Evolutionary conservation across 2,329 filamentous ascomycete genomes (phyloP).

Genomic region (Talaromyces islandicus): DNA sequence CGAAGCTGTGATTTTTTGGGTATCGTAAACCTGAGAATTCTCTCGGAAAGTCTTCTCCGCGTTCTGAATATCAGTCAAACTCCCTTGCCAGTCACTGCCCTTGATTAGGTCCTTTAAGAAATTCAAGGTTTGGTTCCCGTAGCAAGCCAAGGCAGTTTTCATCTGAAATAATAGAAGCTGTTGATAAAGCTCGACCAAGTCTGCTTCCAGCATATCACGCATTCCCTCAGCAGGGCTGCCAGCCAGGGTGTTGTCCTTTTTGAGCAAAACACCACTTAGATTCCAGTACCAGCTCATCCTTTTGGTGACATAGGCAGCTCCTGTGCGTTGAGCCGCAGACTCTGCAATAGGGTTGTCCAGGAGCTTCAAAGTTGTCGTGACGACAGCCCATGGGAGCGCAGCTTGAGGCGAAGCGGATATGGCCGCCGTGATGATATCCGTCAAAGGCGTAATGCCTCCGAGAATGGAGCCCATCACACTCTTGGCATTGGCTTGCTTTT

Average conservation of each 20-base stretch:
- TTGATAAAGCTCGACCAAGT: neutral
- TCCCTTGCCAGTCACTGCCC: neutral
- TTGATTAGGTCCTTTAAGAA: constrained; percentile 3
- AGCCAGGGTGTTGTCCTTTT: neutral
- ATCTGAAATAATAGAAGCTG: constrained; percentile 3
- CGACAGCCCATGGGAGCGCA: neutral
- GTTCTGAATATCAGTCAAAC: neutral
- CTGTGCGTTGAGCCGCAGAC: neutral
- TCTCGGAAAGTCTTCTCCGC: neutral
- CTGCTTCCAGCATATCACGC: neutral
- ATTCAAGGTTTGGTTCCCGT: neutral
- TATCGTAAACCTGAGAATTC: neutral
- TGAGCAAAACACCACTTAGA: neutral
- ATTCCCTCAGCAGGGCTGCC: neutral
- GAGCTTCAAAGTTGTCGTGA: neutral
- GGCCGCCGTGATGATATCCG: neutral
- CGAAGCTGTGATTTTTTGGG: constrained; percentile 1
- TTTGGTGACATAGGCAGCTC: neutral
- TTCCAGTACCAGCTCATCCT: constrained; percentile 4
- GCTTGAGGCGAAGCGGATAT: neutral
- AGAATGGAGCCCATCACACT: neutral
- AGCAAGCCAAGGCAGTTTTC: neutral
- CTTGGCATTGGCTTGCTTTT: constrained; percentile 1
- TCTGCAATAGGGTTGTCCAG: neutral
- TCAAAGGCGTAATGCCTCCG: neutral